These are phyloP conservation scores for Rhizoclosmatium sp. DNA, from an alignment of 192 early-diverging fungal genomes.

Conservation along the genomic window DNA sequence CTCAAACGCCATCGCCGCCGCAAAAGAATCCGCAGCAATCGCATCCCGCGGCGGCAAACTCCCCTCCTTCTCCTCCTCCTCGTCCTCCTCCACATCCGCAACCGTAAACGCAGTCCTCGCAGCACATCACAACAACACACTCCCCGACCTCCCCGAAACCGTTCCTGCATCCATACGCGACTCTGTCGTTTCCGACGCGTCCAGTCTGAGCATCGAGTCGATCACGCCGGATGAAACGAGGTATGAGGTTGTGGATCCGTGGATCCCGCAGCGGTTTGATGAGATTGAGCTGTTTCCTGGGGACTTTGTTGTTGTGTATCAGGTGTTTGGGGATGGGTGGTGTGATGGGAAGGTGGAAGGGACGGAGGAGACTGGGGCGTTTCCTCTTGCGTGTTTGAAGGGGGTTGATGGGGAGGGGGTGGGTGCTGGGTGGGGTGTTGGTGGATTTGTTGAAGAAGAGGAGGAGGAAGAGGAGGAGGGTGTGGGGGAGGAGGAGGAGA, in stretches of 20 bases:
- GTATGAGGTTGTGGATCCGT: slow-evolving; percentile 23
- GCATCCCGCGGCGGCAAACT: not conserved
- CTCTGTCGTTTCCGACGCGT: not conserved
- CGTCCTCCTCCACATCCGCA: not conserved
- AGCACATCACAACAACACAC: not conserved
- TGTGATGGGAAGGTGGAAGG: slow-evolving; percentile 29
- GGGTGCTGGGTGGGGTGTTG: not conserved
- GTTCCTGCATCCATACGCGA: not conserved
- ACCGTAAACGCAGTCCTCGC: not conserved
- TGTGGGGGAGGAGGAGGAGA: not conserved
- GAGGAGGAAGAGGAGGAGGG: not conserved
- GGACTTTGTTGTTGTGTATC: slow-evolving; percentile 32
- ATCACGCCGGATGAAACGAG: not conserved
- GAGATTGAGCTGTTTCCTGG: slow-evolving; percentile 34
- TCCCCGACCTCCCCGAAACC: not conserved
- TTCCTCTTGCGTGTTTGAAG: slow-evolving; percentile 19
- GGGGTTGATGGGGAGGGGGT: too few species aligned
- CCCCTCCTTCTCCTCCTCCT: not conserved
- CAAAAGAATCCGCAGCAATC: not conserved
- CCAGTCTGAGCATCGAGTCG: not conserved
- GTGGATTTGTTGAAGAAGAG: not conserved
- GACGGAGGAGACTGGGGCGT: slow-evolving; percentile 25
- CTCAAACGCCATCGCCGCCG: not conserved
- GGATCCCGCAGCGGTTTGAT: slow-evolving; percentile 36
- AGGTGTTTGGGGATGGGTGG: slow-evolving; percentile 32